Percentiles rank a stretch among this genome's conserved stretches.
phyloP scores from a whole-genome alignment of 495 filamentous ascomycete genomes.

The Podospora pseudoanserina region DNA sequence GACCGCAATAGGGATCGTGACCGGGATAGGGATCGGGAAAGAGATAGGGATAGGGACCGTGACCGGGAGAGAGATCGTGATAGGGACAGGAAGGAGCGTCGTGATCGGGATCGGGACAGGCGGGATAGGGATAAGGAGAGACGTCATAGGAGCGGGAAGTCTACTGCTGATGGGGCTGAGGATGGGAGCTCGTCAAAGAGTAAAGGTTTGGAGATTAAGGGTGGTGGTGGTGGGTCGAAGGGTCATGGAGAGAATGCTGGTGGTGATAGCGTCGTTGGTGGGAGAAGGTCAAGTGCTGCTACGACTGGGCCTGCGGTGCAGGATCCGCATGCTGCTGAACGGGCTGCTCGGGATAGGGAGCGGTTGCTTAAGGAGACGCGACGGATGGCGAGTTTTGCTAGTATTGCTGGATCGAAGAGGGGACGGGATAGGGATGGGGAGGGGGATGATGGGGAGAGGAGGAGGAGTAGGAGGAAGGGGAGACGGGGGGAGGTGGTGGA shows the following conservation, averaged over 20 bases:
- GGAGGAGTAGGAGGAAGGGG: constrained; percentile 39
- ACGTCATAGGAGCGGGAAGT: constrained; percentile 51
- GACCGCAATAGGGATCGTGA: constrained; percentile 29
- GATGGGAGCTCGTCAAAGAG: constrained; percentile 10
- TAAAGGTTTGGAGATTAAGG: constrained; percentile 38
- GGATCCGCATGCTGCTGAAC: constrained; percentile 72
- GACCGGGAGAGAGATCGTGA: constrained; percentile 45
- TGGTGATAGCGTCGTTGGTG: not conserved
- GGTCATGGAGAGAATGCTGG: not conserved
- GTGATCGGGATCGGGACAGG: constrained; percentile 44
- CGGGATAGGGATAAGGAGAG: constrained; percentile 37
- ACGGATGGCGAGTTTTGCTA: constrained; percentile 57
- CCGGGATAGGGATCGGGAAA: constrained; percentile 44
- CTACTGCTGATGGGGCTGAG: constrained; percentile 12
- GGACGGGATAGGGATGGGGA: constrained; percentile 13
- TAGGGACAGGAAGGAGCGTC: constrained; percentile 29
- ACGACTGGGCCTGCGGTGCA: constrained; percentile 37
- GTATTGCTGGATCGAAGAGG: constrained; percentile 31
- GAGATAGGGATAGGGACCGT: constrained; percentile 44
- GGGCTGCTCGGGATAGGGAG: constrained; percentile 72
- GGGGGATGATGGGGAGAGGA: constrained; percentile 31
- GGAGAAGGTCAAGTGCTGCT: constrained; percentile 6
- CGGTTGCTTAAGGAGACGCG: constrained; percentile 74
- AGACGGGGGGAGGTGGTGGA: constrained; percentile 43
- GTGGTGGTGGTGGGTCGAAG: constrained; percentile 13